Percentiles rank a stretch among this genome's conserved stretches.
Conservation (phyloP, 108 stramenopile genomes). For the Nitzschia sp. region DNA sequence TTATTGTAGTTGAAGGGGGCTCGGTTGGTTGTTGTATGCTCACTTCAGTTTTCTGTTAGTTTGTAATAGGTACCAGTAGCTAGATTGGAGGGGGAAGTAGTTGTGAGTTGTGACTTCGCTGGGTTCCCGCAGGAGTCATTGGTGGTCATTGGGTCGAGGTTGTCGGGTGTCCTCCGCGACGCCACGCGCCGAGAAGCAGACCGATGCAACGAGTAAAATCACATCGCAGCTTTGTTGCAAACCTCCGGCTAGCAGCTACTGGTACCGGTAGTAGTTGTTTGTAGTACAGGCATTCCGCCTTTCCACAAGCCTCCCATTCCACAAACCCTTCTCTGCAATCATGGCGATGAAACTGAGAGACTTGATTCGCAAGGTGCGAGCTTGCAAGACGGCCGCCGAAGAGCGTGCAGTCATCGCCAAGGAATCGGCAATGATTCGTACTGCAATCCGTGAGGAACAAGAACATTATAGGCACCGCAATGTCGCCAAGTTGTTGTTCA, state of each 20-base stretch:
- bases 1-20: no score
- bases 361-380: constrained; percentile 97
- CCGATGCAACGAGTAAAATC: no score
- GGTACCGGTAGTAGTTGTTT: no score
- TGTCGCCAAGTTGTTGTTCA: constrained; percentile 98
- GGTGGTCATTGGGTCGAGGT: constrained; percentile 19
- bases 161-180: neutral
- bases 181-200: no score
- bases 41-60: no score
- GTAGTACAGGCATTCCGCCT: no score
- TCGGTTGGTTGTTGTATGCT: no score
- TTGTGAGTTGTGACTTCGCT: no score
- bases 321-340: constrained; percentile 7
- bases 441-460: constrained; percentile 97
- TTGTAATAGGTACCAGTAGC: no score
- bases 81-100: no score
- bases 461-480: constrained; percentile 96
- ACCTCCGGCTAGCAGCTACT: no score
- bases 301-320: neutral
- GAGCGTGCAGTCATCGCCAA: constrained; percentile 98
- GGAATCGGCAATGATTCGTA: constrained; percentile 98
- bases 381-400: constrained; percentile 99
- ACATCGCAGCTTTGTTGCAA: no score
- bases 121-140: constrained; percentile 3
- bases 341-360: constrained; percentile 98